These are phyloP conservation scores for Cladosporium sphaerospermum DNA, from an alignment of 2,329 filamentous ascomycete genomes.

Conservation along the genomic window DNA sequence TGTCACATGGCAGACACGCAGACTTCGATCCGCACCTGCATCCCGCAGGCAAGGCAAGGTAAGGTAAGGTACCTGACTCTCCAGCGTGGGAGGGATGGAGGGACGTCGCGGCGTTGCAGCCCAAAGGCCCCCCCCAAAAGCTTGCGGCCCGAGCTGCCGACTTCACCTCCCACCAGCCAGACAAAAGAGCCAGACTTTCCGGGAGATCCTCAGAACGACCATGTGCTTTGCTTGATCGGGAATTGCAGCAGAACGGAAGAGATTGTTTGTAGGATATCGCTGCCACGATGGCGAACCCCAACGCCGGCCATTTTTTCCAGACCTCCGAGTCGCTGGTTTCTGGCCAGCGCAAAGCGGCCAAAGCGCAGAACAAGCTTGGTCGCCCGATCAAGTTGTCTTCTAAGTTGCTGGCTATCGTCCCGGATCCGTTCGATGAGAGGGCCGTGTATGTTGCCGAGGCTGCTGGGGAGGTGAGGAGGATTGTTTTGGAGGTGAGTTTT, in stretches of 20 bases:
- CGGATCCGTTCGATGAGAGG: slow-evolving; percentile 58
- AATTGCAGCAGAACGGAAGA: too few species aligned
- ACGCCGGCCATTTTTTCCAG: slow-evolving; percentile 67
- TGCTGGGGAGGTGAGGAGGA: slow-evolving; percentile 67
- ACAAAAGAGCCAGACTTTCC: too few species aligned
- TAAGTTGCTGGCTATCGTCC: slow-evolving; percentile 71
- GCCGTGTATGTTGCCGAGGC: slow-evolving; percentile 79
- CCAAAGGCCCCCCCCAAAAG: neutral
- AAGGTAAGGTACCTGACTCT: too few species aligned
- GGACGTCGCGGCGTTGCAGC: neutral
- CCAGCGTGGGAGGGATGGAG: too few species aligned
- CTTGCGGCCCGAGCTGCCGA: neutral
- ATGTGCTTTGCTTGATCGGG: too few species aligned
- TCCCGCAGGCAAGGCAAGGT: too few species aligned
- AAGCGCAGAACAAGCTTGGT: slow-evolving; percentile 76
- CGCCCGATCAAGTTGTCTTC: slow-evolving; percentile 73
- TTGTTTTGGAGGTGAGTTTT: slow-evolving; percentile 68
- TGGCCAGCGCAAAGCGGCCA: slow-evolving; percentile 59
- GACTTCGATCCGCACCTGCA: too few species aligned
- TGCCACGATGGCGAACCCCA: slow-evolving; percentile 5
- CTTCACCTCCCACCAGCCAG: neutral
- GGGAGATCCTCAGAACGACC: too few species aligned
- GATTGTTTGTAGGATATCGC: too few species aligned
- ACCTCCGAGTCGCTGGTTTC: slow-evolving; percentile 58
- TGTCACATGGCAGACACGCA: too few species aligned